A percentile compares a stretch with the other conserved stretches of the same genome.
Evolutionary conservation across 2,329 filamentous ascomycete species (phyloP).

Genomic region (Aureobasidium sp.): DNA sequence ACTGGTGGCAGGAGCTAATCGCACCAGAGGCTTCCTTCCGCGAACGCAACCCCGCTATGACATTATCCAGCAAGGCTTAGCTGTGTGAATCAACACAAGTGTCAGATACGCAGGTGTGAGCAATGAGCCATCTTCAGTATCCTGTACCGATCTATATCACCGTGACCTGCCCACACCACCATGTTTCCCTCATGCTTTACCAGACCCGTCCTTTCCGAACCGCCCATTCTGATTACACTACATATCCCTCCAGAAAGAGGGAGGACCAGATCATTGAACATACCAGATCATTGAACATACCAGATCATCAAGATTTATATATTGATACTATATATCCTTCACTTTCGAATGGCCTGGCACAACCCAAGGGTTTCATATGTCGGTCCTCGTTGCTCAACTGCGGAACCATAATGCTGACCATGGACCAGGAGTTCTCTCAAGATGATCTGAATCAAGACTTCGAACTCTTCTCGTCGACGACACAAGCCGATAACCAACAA

Average conservation of each 20-base stretch:
- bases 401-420: background rate
- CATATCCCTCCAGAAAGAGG: background rate
- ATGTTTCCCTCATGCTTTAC: background rate
- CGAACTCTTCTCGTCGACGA: background rate
- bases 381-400: background rate
- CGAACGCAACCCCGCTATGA: background rate
- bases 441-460: background rate
- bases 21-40: background rate
- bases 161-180: background rate
- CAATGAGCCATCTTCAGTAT: background rate
- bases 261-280: background rate
- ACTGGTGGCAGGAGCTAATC: background rate
- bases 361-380: background rate
- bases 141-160: background rate
- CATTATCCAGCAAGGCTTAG: slow-evolving; percentile 8
- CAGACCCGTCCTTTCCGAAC: background rate
- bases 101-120: background rate
- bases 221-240: background rate
- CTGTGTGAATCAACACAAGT: background rate
- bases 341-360: slow-evolving; percentile 9
- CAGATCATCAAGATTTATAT: background rate
- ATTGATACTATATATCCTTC: background rate
- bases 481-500: background rate
- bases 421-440: background rate
- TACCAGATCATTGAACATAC: background rate